These are phyloP conservation scores for Alternaria sp. DNA, from an alignment of 2,329 filamentous ascomycete genomes.

Conservation along the genomic window DNA sequence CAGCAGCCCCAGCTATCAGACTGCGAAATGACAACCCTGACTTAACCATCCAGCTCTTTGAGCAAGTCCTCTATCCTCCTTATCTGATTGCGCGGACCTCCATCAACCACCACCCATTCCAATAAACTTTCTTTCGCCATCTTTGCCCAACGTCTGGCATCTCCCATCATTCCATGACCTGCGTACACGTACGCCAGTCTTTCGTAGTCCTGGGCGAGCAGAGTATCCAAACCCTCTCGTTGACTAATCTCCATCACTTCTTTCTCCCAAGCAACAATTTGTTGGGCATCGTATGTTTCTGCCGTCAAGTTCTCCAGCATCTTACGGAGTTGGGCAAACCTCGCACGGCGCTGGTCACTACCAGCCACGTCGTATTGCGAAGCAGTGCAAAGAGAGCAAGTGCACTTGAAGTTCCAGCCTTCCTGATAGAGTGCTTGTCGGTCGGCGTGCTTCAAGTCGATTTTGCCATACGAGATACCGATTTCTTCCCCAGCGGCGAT, in stretches of 20 bases:
- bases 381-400: constrained; percentile 30
- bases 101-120: constrained; percentile 28
- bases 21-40: neutral
- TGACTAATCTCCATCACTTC: constrained; percentile 29
- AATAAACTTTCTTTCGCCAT: constrained; percentile 27
- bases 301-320: constrained; percentile 22
- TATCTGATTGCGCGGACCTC: constrained; percentile 17
- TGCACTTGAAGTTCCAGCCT: constrained; percentile 32
- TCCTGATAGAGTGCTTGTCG: constrained; percentile 25
- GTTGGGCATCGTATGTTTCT: constrained; percentile 29
- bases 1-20: neutral
- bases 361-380: constrained; percentile 14
- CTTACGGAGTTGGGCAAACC: constrained; percentile 21
- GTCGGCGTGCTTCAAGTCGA: constrained; percentile 26
- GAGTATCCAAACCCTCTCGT: constrained; percentile 25
- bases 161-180: constrained; percentile 17
- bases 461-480: constrained; percentile 27
- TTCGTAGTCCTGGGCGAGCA: constrained; percentile 31
- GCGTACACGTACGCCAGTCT: constrained; percentile 35
- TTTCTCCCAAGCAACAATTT: constrained; percentile 30
- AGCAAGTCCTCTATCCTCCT: constrained; percentile 25
- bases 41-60: constrained; percentile 18
- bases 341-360: constrained; percentile 27
- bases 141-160: constrained; percentile 25
- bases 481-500: constrained; percentile 31